Evolutionary conservation across 768 basidiomycete species (phyloP), one percentile per base, ranked within the genome.

Genomic region (Amanita pseudoporphyria): DNA sequence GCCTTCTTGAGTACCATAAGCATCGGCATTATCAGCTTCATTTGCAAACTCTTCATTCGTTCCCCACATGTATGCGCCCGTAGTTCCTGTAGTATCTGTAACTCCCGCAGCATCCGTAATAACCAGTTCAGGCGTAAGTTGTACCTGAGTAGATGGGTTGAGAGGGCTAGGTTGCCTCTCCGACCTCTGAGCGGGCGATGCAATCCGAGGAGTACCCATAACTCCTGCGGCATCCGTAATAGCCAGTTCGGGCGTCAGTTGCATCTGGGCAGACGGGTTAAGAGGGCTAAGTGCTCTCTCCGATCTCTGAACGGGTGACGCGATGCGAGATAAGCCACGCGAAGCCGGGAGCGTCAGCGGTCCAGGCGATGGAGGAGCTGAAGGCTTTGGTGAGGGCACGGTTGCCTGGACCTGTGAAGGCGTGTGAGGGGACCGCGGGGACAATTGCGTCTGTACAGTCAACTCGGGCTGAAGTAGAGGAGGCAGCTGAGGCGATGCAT

Each of bases 231-330:
- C 54, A 57, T 59, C 58, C 56, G 56, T 47, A 41, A 24, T 9
- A 9, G 18, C 13, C n/a, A 55, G 45, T 49, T 45, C 48, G 50
- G 51, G 50, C 38, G 53, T 52, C 5, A 42, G 41, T 21, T 18
- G 42, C 33, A 59, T 51, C 37, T 64, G 63, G 14, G 62, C 53
- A 13, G 64, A 60, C 18, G 67, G 64, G 43, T 68, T 68, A 37
- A 67, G 55, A n/a, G 67, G 67, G 19, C 67, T 68, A 9, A 64
- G 54, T 12, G 54, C 56, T 42, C 61, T 62, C 19, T 51, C 55
- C 9, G 49, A 51, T 31, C 55, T 60, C 26, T 53, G 57, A 26
- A 55, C 52, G 22, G 63, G 61, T 13, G 63, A 63, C 5, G 58
- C 52, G 33, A 50, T 52, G 31, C 63, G 58, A 19, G 60, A 56